Base-by-base conservation (phyloP, 345 rosid genomes). In the Carallia brachiata region DNA sequence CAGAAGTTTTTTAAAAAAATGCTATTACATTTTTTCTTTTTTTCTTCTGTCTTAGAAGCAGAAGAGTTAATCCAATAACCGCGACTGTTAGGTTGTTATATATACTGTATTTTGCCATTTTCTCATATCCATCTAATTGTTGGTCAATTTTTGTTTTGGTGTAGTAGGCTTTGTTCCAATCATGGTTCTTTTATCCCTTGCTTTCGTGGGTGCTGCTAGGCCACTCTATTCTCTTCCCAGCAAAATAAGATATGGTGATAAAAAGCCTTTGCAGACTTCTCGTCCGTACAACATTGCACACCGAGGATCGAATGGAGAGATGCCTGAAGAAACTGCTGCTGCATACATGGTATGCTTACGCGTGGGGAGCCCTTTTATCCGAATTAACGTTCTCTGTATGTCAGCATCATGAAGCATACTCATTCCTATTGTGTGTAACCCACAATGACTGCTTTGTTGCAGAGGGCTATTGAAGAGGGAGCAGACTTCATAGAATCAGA, bases 391-490 rank as follows among this genome's bases (percentile, higher is more conserved):
- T 10, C 48, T 10, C 48, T 40, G 3, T 40, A 40, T 40, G 48
- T 40, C 2, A 0, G 10, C 48, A 8, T 9, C 48, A 40, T 40
- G 48, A 10, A 28, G 52, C 53, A 34, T 36, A 8, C 18, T 34
- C 27, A 7, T 27, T 61, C 36, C 40, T 13, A 9, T 7, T 3
- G 36, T 0, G 13, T 2, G 53, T 23, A 16, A 15, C 56, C 23
- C 6, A 71, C 7, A 19, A 67, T 48, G 28, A 50, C 19, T 70
- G 36, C 63, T 71, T 69, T 44, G 17, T 82, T 83, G 73, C 80
- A 95, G 97, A 95, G 96, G 77, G 97, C 96, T 12, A 87, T 92
- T 63, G 93, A 90, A 76, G 99, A 95, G 67, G 97, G 97, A 62
- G 79, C 99, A 71, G 97, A 92, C 77, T 95, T 92, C 79, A 95